Conservation (phyloP, 305 asterid genomes). For the Nicotiana rustica region DNA sequence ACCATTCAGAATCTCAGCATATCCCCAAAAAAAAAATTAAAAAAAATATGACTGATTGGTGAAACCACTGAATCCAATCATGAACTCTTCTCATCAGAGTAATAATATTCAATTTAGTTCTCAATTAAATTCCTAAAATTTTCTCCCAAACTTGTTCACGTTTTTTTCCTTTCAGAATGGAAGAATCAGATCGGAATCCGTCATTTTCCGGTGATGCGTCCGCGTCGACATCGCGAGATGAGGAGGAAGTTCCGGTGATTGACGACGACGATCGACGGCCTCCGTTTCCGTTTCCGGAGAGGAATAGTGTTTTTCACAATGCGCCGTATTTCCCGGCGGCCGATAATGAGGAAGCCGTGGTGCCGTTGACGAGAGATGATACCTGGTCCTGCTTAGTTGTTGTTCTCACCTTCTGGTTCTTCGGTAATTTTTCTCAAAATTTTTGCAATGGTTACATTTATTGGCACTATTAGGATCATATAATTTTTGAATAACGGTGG, state of each 20-base stretch:
- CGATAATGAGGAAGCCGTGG: neutral
- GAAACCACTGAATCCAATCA: neutral
- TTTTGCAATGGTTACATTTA: neutral
- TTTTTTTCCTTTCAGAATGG: slow-evolving; percentile 25
- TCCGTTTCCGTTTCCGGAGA: slow-evolving; percentile 33
- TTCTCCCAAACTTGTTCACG: neutral
- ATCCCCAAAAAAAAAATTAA: neutral
- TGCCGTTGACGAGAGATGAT: slow-evolving; percentile 43
- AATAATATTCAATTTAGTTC: neutral
- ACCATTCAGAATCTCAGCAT: neutral
- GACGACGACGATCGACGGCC: slow-evolving; percentile 38
- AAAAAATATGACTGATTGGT: neutral
- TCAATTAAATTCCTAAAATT: neutral
- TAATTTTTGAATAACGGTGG: no score
- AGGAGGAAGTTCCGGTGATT: slow-evolving; percentile 28
- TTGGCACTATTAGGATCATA: no score
- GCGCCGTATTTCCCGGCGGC: slow-evolving; percentile 16
- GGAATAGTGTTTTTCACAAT: neutral
- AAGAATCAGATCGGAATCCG: slow-evolving; percentile 22
- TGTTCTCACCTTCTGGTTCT: slow-evolving; percentile 59
- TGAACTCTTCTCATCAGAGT: neutral
- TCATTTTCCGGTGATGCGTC: slow-evolving; percentile 23
- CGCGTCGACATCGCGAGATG: slow-evolving; percentile 17
- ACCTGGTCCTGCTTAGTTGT: slow-evolving; percentile 60
- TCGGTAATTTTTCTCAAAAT: slow-evolving; percentile 48